These are phyloP conservation scores for Colletotrichum orbiculare DNA, from an alignment of 2,329 filamentous ascomycete genomes.

Conservation along the genomic window DNA sequence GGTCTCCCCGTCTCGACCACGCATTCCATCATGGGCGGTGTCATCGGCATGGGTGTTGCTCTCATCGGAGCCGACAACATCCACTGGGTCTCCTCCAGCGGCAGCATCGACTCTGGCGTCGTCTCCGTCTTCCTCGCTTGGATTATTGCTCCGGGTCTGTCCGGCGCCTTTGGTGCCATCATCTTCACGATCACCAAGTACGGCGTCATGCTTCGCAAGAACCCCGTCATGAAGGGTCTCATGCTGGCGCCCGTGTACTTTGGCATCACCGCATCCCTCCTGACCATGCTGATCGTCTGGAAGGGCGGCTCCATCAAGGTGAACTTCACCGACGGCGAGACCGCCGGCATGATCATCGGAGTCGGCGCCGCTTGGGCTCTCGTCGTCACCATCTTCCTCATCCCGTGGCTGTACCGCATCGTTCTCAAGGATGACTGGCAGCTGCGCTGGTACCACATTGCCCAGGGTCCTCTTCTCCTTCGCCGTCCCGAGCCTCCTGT, in stretches of 20 bases:
- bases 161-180: conserved; percentile 55
- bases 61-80: conserved; percentile 51
- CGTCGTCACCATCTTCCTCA: conserved; percentile 59
- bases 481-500: conserved; percentile 47
- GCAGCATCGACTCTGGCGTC: conserved; percentile 48
- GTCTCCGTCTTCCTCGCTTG: conserved; percentile 59
- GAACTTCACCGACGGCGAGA: conserved; percentile 43
- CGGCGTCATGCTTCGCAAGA: conserved; percentile 52
- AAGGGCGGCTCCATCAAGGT: conserved; percentile 38
- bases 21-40: conserved; percentile 56
- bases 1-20: conserved; percentile 55
- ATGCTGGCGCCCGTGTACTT: conserved; percentile 66
- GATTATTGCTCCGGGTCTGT: conserved; percentile 58
- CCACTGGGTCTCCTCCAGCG: conserved; percentile 50
- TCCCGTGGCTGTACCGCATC: conserved; percentile 64
- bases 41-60: conserved; percentile 59
- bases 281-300: conserved; percentile 38
- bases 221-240: conserved; percentile 55
- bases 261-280: conserved; percentile 57
- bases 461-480: conserved; percentile 60
- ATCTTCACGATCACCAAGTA: conserved; percentile 57
- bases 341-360: conserved; percentile 61
- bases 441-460: conserved; percentile 62
- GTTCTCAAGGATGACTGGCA: conserved; percentile 67
- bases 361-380: conserved; percentile 57